A percentile compares a stretch with the other conserved stretches of the same genome.
Evolutionary conservation across 2,329 filamentous ascomycete species (phyloP).

Genomic region (Pestalotiopsis sp.): DNA sequence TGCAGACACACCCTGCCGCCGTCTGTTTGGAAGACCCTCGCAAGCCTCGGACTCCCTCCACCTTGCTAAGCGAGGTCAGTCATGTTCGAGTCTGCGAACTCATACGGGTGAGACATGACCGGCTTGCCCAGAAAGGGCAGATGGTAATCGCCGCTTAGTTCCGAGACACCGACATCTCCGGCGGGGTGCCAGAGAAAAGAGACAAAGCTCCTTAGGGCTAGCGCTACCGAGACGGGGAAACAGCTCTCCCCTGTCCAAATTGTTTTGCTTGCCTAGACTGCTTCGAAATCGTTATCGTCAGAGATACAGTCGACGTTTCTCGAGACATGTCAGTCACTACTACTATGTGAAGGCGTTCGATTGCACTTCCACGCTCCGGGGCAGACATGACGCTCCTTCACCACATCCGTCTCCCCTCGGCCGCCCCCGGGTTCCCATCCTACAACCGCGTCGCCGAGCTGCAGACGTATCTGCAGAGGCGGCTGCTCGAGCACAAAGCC

Average conservation of each 20-base stretch:
- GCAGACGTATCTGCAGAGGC: slow-evolving; percentile 42
- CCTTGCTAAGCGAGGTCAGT: neutral
- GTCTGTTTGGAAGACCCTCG: neutral
- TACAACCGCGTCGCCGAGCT: slow-evolving; percentile 41
- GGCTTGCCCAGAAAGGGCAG: neutral
- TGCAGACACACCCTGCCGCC: neutral
- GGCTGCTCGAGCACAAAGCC: slow-evolving; percentile 63
- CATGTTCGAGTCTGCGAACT: neutral
- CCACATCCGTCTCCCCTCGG: slow-evolving; percentile 40
- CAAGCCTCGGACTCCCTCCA: neutral
- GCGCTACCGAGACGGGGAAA: neutral
- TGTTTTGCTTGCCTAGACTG: neutral
- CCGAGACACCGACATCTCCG: slow-evolving; percentile 9
- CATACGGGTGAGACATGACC: neutral
- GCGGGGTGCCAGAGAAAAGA: neutral
- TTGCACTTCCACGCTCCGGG: neutral
- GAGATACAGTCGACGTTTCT: too few species aligned
- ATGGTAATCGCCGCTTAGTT: neutral
- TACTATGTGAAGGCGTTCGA: neutral
- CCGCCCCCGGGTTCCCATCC: slow-evolving; percentile 28
- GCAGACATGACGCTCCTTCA: slow-evolving; percentile 20
- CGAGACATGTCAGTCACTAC: neutral
- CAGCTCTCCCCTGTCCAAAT: neutral
- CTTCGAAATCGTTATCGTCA: neutral
- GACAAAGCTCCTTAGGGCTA: neutral